Evolutionary conservation across 306 rosid species (phyloP), one percentile per base, ranked within the genome.

Genomic region (Argentina anserina): DNA sequence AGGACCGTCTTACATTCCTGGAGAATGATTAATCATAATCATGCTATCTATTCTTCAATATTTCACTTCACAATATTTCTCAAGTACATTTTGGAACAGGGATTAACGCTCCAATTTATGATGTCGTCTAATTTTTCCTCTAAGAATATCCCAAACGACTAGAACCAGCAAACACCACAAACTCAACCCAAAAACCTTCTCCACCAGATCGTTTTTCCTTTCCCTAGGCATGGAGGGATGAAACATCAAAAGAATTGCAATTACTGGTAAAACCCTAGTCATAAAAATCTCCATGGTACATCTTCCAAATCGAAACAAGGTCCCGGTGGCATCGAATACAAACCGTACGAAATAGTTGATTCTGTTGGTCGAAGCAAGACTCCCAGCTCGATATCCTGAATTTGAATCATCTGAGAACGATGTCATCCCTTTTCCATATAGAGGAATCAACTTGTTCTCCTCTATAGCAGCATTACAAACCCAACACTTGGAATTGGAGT

Each of bases 211-310:
- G 18, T 66, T 25, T 23, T 66, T 65, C 28, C 37, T 66, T 20
- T 66, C 71, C 53, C 37, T 66, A 14, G 71, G 53, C 71, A 66
- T 41, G 29, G 36, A 66, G 55, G 71, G 71, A 42, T 66, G 71
- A 26, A 66, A 66, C 14, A 66, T 66, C 53, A 66, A 20, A 28
- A 66, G 71, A 66, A 66, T 26, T 26, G 55, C 55, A 14, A 42
- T 5, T 3, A 66, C 21, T 15, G 37, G 71, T 9, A 66, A 66
- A 18, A 66, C 37, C 53, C 71, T 66, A 10, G 71, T 66, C 55
- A 66, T 42, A 18, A 26, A 41, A 66, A 66, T 45, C 41, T 66
- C 53, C 71, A 26, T 66, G 23, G 14, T 15, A 15, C n/a, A 34
- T 42, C 71, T 26, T 14, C 53, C 55, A 42, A 66, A 41, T 55